A percentile compares a stretch with the other conserved stretches of the same genome.
phyloP scores from a whole-genome alignment of 371 early-diverging fungal species.

The Entomophthora muscae region DNA sequence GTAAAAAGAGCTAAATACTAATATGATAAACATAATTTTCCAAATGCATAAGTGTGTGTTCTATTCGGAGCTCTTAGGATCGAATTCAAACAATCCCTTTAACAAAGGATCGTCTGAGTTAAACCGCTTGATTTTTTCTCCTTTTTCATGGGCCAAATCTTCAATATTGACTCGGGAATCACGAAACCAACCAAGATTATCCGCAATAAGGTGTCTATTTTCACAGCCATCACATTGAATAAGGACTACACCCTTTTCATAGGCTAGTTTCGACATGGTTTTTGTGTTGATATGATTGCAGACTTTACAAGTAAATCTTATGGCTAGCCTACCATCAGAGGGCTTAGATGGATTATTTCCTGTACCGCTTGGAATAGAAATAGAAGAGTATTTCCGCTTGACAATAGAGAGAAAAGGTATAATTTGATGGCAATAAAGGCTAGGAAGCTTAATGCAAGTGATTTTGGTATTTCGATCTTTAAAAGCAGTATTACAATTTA shows the following conservation, averaged over 20 bases:
- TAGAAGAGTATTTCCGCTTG: too few species aligned
- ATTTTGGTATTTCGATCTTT: too few species aligned
- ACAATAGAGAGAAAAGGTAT: too few species aligned
- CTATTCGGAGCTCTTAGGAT: neutral
- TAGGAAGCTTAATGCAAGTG: too few species aligned
- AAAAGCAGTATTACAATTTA: too few species aligned
- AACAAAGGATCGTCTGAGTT: neutral
- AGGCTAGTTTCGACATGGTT: constrained; percentile 67
- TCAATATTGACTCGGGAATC: constrained; percentile 57
- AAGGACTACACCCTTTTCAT: constrained; percentile 69
- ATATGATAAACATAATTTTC: too few species aligned
- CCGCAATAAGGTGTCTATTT: constrained; percentile 86
- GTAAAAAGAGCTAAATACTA: too few species aligned
- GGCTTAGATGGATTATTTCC: too few species aligned
- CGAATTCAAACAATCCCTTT: neutral
- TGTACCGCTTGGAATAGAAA: too few species aligned
- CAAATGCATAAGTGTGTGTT: too few species aligned
- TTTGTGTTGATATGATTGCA: constrained; percentile 58
- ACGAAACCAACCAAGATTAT: constrained; percentile 85
- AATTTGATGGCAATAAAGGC: too few species aligned
- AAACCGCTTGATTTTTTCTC: constrained; percentile 34
- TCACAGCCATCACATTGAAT: constrained; percentile 65
- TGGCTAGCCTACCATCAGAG: neutral
- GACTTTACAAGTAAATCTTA: constrained; percentile 67
- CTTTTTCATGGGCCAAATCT: constrained; percentile 61